Base-by-base conservation (phyloP, 345 rosid genomes). In the Salix suchowensis region DNA sequence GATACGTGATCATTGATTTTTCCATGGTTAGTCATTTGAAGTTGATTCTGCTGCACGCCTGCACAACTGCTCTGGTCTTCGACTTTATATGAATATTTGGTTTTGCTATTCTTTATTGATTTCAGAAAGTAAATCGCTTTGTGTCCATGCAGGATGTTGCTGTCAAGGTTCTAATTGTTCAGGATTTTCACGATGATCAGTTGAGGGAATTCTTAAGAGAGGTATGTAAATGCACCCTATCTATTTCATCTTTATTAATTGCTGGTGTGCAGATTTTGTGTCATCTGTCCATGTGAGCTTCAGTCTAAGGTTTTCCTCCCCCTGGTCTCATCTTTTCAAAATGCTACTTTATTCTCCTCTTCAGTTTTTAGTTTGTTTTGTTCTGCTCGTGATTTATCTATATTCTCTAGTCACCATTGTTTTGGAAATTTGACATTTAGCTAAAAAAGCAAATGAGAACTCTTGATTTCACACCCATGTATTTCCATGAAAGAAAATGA, bases 181-280 rank as follows among this genome's bases (percentile, higher is more conserved):
- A 95, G 84, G 98, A 93, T 76, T 95, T 91, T 80, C 89, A 80
- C 28, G 97, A 91, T 82, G 98, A 90, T 77, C 96, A 91, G 78
- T 85, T 95, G 85, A 91, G 88, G 85, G 97, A 91, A 81, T 95
- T 95, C 76, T 80, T 93, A 46, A 87, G 98, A 81, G 98, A 95
- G 97, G 98, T 93, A 77, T 26, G 77, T 58, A 54, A 58, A 39
- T 32, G 6, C 19, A 36, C 6, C 23, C 30, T 13, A 37, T 28
- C 5, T 5, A 23, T 6, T 37, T 50, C 55, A 18, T 50, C 55
- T 18, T 50, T 19, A 16, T 16, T 50, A 18, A 6, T 50, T 19
- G 21, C 46, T 21, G 6, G 61, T 23, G 21, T 24, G 39, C 12
- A 16, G 9, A 60, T 40, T 36, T 64, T 24, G 44, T 7, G 55